Conservation (phyloP, 345 rosid genomes). For the Lumnitzera racemosa region DNA sequence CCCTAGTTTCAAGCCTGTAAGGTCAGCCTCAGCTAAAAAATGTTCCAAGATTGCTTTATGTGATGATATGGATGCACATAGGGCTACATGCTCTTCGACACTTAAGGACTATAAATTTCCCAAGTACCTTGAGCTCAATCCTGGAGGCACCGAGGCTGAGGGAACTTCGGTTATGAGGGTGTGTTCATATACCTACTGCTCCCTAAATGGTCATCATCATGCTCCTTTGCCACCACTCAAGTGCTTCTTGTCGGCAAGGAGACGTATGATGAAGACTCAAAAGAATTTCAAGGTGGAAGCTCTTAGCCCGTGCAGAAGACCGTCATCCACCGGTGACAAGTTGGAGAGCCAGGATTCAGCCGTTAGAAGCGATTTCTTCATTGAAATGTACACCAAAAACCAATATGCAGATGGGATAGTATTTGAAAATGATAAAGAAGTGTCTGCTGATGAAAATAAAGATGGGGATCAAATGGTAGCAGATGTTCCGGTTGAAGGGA, state of each 20-base stretch:
- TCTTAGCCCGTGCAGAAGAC: conserved; percentile 16
- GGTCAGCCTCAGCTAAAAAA: conserved; percentile 27
- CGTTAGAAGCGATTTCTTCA: conserved; percentile 19
- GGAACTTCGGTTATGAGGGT: conserved; percentile 78
- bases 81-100: conserved; percentile 86
- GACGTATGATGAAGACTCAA: conserved; percentile 53
- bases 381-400: conserved; percentile 36
- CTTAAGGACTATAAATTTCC: conserved; percentile 82
- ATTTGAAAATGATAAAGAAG: not conserved
- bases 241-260: conserved; percentile 58
- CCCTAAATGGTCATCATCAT: conserved; percentile 86
- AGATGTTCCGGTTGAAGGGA: conserved; percentile 7
- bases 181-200: conserved; percentile 77
- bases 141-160: conserved; percentile 52
- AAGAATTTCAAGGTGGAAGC: conserved; percentile 36
- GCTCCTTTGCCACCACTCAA: conserved; percentile 63
- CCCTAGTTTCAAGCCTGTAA: conserved; percentile 57
- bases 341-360: conserved; percentile 7
- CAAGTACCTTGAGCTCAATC: conserved; percentile 53
- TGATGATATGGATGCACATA: conserved; percentile 36
- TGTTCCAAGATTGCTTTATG: conserved; percentile 41
- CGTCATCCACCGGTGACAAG: conserved; percentile 2
- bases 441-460: conserved; percentile 2
- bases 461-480: conserved; percentile 2
- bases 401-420: conserved; percentile 14